Conservation (phyloP, 2,329 filamentous ascomycete species). For the Sordariomycetes sp. region DNA sequence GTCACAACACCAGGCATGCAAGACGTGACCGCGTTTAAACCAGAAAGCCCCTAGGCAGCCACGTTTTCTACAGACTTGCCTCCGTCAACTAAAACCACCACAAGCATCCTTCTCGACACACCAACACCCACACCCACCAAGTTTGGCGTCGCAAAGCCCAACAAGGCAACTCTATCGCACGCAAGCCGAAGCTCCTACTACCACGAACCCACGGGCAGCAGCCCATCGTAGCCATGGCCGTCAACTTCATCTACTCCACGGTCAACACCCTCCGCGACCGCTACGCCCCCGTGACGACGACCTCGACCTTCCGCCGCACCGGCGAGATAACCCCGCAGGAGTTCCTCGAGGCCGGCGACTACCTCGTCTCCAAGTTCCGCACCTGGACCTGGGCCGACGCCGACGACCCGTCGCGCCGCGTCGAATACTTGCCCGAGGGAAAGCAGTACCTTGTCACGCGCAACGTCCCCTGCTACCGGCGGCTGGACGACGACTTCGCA, state of each 20-base stretch:
- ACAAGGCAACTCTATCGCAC: not conserved
- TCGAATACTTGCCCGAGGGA: conserved; percentile 68
- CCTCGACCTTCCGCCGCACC: conserved; percentile 84
- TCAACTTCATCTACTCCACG: conserved; percentile 89
- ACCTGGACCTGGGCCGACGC: conserved; percentile 96
- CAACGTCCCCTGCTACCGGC: conserved; percentile 84
- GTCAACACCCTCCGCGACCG: conserved; percentile 87
- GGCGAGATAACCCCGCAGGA: conserved; percentile 97
- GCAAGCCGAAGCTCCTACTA: not conserved
- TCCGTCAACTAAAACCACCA: too few relatives aligned
- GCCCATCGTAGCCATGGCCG: conserved; percentile 24
- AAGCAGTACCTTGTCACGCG: conserved; percentile 96
- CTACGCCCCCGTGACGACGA: conserved; percentile 80
- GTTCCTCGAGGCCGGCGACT: conserved; percentile 91
- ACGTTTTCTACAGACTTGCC: too few relatives aligned
- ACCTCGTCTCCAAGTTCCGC: conserved; percentile 97
- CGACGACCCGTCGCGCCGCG: conserved; percentile 67
- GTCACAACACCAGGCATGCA: not conserved
- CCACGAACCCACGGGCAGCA: not conserved
- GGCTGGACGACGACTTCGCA: conserved; percentile 87
- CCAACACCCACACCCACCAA: too few relatives aligned
- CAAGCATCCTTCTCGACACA: too few relatives aligned
- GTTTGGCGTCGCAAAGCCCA: not conserved
- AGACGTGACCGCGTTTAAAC: not conserved
- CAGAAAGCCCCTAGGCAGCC: too few relatives aligned